Evolutionary conservation across 179 eudicot genomes (phyloP), one percentile per base, ranked within the genome.

Genomic region (Beta corolliflora): DNA sequence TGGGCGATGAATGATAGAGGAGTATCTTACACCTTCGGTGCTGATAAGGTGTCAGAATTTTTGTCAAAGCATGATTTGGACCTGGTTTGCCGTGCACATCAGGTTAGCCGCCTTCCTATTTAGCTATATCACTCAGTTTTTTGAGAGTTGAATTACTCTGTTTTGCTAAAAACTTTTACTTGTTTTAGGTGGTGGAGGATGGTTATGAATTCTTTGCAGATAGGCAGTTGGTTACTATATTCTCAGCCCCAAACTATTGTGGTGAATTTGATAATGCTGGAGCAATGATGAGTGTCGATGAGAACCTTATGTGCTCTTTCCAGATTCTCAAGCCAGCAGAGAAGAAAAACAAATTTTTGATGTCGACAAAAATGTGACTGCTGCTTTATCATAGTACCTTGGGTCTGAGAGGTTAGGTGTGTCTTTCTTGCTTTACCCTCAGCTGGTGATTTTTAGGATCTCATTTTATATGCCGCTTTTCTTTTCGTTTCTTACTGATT

Each of bases 1-100:
- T 93, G 97, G 98, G 98, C 93, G 29, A 91, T 93, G 98, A 95
- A 95, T 81, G 98, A 94, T 86, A 88, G 97, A 84, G 98, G 98
- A 68, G 97, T 93, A 81, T 94, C 98, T 19, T 93, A 80, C 88
- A 95, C 98, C 21, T 93, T 95, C 87, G 97, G 97, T 66, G 90
- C 98, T 79, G 98, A 93, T 75, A 92, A 82, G 86, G 97, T 95
- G 68, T 86, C 95, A 0, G 97, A 95, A 76, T 92, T 95, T 86
- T 85, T 95, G 88, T 68, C 82, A 61, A 92, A 91, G 88, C 98
- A 95, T 83, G 98, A 93, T 85, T 88, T 95, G 84, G 98, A 93
- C 80, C 92, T 93, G 83, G 94, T 95, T 44, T 95, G 97, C 83
- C 98, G 98, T 80, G 98, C 98, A 48, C 98, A 95, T 88, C 98